Base-by-base conservation (phyloP, 345 rosid species). In the Eucalyptus marginata region DNA sequence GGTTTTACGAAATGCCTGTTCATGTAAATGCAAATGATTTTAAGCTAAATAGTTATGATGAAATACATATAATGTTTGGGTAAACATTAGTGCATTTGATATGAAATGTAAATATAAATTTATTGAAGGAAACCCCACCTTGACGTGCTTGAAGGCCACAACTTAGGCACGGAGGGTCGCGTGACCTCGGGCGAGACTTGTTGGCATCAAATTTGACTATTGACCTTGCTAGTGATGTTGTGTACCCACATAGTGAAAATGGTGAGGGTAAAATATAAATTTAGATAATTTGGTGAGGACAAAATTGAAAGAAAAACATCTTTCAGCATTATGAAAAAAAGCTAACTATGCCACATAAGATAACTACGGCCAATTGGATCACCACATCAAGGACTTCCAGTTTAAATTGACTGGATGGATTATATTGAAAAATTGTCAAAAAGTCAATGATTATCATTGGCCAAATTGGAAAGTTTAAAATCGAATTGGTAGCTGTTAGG, bases 331-430 rank as follows among this genome's bases (percentile, higher is more conserved):
- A 8, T 15, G 1, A 10, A 66, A 66, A 66, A 15, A 15, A 5
- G 71, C 3, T 3, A 1, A 3, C 3, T 4, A 0, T 13, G 8
- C 17, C 36, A 62, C 18, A 3, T 62, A 62, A 4, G 36, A 62
- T 13, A n/a, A 8, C 33, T 3, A 29, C 3, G 2, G 2, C 4
- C 25, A 10, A 20, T 4, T 56, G 27, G 2, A 56, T 56, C 25
- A 3, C 25, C 9, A 13, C 10, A 0, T 62, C 1, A 6, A 7
- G 9, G 5, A 62, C n/a, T n/a, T 64, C 7, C 2, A 1, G 2
- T 7, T 12, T 62, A 62, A 62, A 29, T 62, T 29, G 17, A 2
- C 24, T 4, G 1, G 10, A 4, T 56, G 10, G 1, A 56, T 1
- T 22, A 8, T 20, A 9, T 56, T 56, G 11, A 4, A 56, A 54